A percentile compares a stretch with the other conserved stretches of the same genome.
Evolutionary conservation across 108 stramenopile species (phyloP).

Genomic region (Poteriospumella lacustris): DNA sequence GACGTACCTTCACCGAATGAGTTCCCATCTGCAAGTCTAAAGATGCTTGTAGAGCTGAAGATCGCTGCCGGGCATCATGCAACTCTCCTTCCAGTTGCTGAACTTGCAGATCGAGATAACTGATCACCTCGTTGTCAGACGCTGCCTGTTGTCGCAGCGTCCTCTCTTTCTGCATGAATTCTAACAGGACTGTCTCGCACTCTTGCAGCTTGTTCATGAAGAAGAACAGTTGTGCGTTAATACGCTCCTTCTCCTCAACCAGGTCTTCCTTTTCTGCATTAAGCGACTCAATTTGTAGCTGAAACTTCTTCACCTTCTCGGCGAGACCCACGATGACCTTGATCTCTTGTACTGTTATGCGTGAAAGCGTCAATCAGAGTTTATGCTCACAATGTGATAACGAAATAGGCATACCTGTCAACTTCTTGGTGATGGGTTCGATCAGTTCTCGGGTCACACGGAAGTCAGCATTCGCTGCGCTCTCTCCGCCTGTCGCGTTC

Average conservation of each 20-base stretch:
- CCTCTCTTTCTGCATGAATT: not conserved
- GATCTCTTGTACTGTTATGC: not conserved
- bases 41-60: not conserved
- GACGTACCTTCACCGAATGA: not conserved
- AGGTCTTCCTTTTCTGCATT: not conserved
- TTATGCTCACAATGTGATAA: too few relatives aligned
- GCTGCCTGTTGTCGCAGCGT: not conserved
- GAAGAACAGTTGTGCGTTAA: not conserved
- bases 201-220: not conserved
- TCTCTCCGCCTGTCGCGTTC: too few relatives aligned
- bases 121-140: not conserved
- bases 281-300: not conserved
- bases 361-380: too few relatives aligned
- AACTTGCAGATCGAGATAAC: slow-evolving; percentile 11
- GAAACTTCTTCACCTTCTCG: not conserved
- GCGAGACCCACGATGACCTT: not conserved
- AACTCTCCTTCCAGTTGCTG: not conserved
- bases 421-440: not conserved
- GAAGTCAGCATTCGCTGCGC: not conserved
- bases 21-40: slow-evolving; percentile 1
- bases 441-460: not conserved
- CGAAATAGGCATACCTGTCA: not conserved
- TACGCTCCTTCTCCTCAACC: not conserved
- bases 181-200: not conserved
- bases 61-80: not conserved